phyloP scores from a whole-genome alignment of 2,329 filamentous ascomycete species.

The Clonostachys solani region DNA sequence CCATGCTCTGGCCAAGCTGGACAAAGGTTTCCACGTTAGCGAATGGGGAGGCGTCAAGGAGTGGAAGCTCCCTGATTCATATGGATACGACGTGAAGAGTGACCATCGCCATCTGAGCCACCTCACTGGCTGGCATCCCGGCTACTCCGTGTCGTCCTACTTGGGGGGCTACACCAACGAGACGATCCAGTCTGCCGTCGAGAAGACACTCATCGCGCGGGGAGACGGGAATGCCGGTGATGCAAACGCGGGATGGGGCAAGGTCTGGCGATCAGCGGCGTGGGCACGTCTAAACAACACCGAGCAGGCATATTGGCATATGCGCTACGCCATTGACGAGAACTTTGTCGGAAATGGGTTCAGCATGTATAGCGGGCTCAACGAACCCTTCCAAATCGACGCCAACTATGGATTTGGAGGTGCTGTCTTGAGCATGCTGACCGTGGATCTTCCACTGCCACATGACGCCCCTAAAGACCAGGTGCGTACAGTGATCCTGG shows the following conservation, averaged over 20 bases:
- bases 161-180: conserved; percentile 33
- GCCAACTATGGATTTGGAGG: conserved; percentile 51
- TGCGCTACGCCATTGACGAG: conserved; percentile 39
- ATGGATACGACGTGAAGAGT: conserved; percentile 14
- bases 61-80: conserved; percentile 25
- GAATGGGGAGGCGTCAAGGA: conserved; percentile 24
- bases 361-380: conserved; percentile 41
- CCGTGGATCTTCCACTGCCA: conserved; percentile 38
- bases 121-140: conserved; percentile 52
- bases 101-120: conserved; percentile 42
- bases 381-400: conserved; percentile 52
- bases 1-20: conserved; percentile 16
- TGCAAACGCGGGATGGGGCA: conserved; percentile 52
- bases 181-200: conserved; percentile 34
- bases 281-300: conserved; percentile 52
- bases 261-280: conserved; percentile 52
- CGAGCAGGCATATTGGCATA: conserved; percentile 38
- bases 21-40: conserved; percentile 20
- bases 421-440: conserved; percentile 44
- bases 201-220: conserved; percentile 36
- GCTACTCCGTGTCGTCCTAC: conserved; percentile 40
- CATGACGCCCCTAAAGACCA: conserved; percentile 8
- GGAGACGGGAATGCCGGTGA: conserved; percentile 40
- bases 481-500: conserved; percentile 31
- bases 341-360: conserved; percentile 48